These are phyloP conservation scores for Cinnamomum chago DNA, from an alignment of 164 flowering plant genomes.

Conservation along the genomic window DNA sequence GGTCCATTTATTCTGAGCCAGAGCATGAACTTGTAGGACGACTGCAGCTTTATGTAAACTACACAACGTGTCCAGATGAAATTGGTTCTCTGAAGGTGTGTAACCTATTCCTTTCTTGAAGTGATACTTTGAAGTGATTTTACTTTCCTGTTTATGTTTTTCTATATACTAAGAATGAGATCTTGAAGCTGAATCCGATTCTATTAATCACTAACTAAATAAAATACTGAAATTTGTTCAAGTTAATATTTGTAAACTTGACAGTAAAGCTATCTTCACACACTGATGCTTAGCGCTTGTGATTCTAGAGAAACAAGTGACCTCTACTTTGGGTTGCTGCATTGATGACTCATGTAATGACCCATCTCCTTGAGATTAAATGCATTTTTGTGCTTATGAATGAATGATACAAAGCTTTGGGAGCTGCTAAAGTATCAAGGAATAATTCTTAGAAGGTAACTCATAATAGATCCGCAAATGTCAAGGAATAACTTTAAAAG, in stretches of 20 bases:
- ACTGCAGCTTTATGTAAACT: constrained; percentile 68
- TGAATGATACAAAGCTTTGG: too few relatives aligned
- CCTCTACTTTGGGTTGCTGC: too few relatives aligned
- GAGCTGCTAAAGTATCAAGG: too few relatives aligned
- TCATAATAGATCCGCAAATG: too few relatives aligned
- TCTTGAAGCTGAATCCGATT: neutral
- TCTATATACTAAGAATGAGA: neutral
- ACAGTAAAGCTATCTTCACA: neutral
- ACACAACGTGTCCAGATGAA: constrained; percentile 70
- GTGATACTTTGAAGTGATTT: neutral
- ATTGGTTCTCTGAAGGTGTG: constrained; percentile 67
- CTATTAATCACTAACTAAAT: neutral
- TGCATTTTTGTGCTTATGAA: too few relatives aligned
- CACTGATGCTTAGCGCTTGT: too few relatives aligned
- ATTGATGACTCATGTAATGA: too few relatives aligned
- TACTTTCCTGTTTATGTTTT: neutral
- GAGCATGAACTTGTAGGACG: constrained; percentile 88
- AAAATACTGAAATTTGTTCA: neutral
- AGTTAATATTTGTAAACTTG: neutral
- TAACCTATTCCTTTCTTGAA: neutral
- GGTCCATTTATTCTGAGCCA: constrained; percentile 89
- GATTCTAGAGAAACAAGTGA: too few relatives aligned
- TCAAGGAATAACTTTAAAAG: too few relatives aligned
- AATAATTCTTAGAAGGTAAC: too few relatives aligned
- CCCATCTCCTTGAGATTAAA: too few relatives aligned